phyloP scores from a whole-genome alignment of 345 rosid species.

The Hevea brasiliensis region DNA sequence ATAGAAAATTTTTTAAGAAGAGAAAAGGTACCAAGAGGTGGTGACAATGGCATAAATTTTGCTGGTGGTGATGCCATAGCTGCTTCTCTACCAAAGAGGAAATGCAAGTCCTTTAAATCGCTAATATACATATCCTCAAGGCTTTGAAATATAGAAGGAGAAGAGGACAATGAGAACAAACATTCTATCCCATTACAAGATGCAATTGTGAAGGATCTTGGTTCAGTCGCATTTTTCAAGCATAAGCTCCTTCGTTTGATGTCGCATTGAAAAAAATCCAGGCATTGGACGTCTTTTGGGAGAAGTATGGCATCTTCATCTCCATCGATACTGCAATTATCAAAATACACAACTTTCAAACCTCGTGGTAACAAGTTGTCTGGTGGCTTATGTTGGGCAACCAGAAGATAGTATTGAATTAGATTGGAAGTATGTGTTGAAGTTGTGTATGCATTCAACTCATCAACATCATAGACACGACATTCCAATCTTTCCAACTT shows the following conservation, averaged over 20 bases:
- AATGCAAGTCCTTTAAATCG: neutral
- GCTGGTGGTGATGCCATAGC: neutral
- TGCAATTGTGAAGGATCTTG: neutral
- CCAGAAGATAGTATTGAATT: fast-evolving
- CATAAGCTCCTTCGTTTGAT: constrained; percentile 6
- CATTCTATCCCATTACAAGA: neutral
- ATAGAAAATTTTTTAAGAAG: neutral
- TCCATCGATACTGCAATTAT: neutral
- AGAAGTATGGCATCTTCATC: neutral
- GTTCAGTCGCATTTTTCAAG: neutral
- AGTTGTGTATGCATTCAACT: neutral
- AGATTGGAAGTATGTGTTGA: neutral
- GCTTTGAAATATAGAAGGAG: neutral
- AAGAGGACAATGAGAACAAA: constrained; percentile 3
- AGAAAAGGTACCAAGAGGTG: constrained; percentile 5
- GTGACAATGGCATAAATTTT: neutral
- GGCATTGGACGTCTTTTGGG: constrained; percentile 2
- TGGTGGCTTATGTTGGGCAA: neutral
- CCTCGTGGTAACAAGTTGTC: neutral
- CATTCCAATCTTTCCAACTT: constrained; percentile 12
- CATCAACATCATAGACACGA: neutral
- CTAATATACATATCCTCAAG: neutral
- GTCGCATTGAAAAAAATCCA: neutral
- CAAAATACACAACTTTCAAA: neutral
- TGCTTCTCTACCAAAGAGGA: neutral